phyloP scores from a whole-genome alignment of 1,284 basidiomycete species.

The Leccinum pallidistipes region DNA sequence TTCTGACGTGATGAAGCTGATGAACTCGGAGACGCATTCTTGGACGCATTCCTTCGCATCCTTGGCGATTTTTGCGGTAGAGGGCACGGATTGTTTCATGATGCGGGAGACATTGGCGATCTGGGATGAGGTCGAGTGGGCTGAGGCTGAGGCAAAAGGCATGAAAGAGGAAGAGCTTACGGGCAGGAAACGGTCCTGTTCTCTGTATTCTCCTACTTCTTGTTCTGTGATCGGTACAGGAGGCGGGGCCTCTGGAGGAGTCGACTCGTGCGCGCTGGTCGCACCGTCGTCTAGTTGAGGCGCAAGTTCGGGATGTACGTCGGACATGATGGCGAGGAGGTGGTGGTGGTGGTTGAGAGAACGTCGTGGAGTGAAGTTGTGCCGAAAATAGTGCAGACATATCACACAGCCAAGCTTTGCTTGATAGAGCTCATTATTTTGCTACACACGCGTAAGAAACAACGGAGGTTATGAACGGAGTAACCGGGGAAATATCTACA shows the following conservation, averaged over 20 bases:
- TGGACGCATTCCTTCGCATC: constrained; percentile 97
- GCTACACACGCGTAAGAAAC: background rate
- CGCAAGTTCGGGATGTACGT: constrained; percentile 56
- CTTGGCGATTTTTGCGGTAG: constrained; percentile 94
- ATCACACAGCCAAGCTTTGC: constrained; percentile 3
- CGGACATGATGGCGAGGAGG: constrained; percentile 42
- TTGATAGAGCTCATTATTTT: background rate
- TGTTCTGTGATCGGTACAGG: constrained; percentile 82
- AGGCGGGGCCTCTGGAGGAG: constrained; percentile 49
- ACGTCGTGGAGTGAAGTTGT: background rate
- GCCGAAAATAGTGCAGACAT: constrained; percentile 4
- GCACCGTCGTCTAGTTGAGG: constrained; percentile 51
- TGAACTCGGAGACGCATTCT: constrained; percentile 96
- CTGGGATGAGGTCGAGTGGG: constrained; percentile 39
- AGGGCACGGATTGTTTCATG: constrained; percentile 89
- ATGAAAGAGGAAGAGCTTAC: constrained; percentile 40
- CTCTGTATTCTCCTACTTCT: constrained; percentile 88
- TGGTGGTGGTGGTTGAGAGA: background rate
- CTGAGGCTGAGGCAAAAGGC: background rate
- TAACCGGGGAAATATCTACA: constrained; percentile 12
- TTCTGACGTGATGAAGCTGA: constrained; percentile 91
- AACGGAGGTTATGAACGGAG: constrained; percentile 14
- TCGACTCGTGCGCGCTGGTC: constrained; percentile 36
- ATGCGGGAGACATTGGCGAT: constrained; percentile 95
- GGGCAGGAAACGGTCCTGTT: constrained; percentile 89